These are phyloP conservation scores for Stentor coeruleus DNA, from an alignment of 73 alveolate species.

Conservation along the genomic window DNA sequence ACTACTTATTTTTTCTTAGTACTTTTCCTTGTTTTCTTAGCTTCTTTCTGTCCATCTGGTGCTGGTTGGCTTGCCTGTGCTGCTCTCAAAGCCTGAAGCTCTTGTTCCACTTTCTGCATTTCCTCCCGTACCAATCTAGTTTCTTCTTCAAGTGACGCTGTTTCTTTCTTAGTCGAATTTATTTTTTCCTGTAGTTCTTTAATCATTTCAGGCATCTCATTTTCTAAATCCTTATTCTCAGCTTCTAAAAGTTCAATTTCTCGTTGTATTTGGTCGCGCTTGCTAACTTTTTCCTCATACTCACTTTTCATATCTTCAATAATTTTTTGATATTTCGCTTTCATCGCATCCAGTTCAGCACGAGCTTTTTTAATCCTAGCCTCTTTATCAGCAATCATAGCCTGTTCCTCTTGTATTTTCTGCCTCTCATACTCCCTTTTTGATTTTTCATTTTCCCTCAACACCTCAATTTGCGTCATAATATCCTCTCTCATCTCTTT, in stretches of 20 bases:
- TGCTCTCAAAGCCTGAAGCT: neutral
- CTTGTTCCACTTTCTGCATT: constrained; percentile 9
- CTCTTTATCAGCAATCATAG: constrained; percentile 67
- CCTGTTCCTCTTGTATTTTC: constrained; percentile 65
- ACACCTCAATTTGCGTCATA: constrained; percentile 66
- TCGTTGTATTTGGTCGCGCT: constrained; percentile 5
- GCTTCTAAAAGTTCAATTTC: constrained; percentile 5
- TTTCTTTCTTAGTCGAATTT: constrained; percentile 12
- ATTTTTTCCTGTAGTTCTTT: constrained; percentile 19
- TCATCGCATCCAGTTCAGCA: constrained; percentile 26
- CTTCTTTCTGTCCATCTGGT: neutral
- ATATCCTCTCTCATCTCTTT: constrained; percentile 70
- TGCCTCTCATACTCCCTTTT: constrained; percentile 70
- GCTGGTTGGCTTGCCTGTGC: neutral
- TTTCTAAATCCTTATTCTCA: constrained; percentile 29
- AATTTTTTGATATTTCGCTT: constrained; percentile 19
- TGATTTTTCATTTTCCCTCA: constrained; percentile 64
- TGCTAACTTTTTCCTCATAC: constrained; percentile 4
- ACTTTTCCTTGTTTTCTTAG: neutral
- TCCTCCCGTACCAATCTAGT: constrained; percentile 21
- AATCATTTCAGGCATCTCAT: constrained; percentile 21
- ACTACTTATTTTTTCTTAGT: constrained; percentile 4
- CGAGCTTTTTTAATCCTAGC: constrained; percentile 53
- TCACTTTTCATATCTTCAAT: constrained; percentile 25
- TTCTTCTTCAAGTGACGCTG: constrained; percentile 23